Conservation (phyloP, 306 rosid genomes). For the Lathyrus tuberosus region DNA sequence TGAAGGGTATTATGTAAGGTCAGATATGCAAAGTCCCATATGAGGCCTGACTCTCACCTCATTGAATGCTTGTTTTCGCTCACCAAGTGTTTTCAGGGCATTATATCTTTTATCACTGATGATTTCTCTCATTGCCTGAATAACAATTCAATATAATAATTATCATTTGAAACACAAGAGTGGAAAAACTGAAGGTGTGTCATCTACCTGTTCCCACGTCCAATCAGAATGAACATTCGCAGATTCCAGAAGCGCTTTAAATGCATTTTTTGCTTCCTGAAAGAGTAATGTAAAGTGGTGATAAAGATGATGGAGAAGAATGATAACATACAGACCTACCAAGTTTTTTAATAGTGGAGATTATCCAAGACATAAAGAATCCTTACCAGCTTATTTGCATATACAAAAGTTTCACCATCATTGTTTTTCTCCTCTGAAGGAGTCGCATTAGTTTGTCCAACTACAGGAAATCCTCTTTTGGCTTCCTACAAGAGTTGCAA, state of each 20-base stretch:
- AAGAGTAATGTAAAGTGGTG: slow-evolving; percentile 16
- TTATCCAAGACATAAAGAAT: slow-evolving; percentile 32
- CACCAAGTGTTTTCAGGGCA: slow-evolving; percentile 93
- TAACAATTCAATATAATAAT: slow-evolving; percentile 31
- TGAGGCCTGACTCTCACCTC: slow-evolving; percentile 64
- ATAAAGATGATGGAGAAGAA: slow-evolving; percentile 7
- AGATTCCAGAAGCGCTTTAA: slow-evolving; percentile 88
- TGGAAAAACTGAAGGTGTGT: slow-evolving; percentile 20
- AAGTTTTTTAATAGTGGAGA: slow-evolving; percentile 16
- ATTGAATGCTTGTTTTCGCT: slow-evolving; percentile 97
- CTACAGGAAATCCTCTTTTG: slow-evolving; percentile 66
- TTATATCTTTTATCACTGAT: slow-evolving; percentile 91
- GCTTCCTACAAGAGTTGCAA: slow-evolving; percentile 67
- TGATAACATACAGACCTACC: slow-evolving; percentile 4
- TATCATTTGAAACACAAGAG: slow-evolving; percentile 39
- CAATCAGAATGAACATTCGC: slow-evolving; percentile 96
- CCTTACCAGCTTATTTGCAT: slow-evolving; percentile 88
- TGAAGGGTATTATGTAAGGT: slow-evolving; percentile 13
- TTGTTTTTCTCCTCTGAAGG: slow-evolving; percentile 70
- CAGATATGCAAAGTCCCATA: slow-evolving; percentile 16
- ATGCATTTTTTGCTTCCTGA: slow-evolving; percentile 96
- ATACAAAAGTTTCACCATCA: slow-evolving; percentile 77
- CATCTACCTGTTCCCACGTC: slow-evolving; percentile 98
- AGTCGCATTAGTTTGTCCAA: slow-evolving; percentile 68
- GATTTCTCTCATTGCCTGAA: slow-evolving; percentile 95